Conservation (phyloP, 2,329 filamentous ascomycete species). For the Clarireedia hainanense region DNA sequence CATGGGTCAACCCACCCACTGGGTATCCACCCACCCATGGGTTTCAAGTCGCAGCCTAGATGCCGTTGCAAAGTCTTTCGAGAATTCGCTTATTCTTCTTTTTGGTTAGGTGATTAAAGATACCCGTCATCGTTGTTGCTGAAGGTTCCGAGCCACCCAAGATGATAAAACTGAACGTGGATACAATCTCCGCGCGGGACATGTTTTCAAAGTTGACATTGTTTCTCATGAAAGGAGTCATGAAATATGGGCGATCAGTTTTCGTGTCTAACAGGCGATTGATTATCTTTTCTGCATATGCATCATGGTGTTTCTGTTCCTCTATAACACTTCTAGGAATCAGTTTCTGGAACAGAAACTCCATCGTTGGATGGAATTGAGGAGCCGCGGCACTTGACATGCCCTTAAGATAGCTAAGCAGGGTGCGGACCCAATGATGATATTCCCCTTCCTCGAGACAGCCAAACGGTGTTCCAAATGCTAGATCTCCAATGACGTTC, state of each 20-base stretch:
- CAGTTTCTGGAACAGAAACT: conserved; percentile 6
- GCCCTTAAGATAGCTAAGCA: conserved; percentile 21
- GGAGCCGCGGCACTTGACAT: conserved; percentile 14
- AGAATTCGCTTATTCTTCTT: conserved; percentile 26
- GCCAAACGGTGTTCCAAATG: conserved; percentile 35
- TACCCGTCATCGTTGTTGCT: conserved; percentile 13
- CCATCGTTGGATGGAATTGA: conserved; percentile 10
- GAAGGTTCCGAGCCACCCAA: conserved; percentile 11
- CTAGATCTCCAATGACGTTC: conserved; percentile 35
- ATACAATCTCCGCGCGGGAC: conserved; percentile 5
- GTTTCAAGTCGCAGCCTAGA: no score
- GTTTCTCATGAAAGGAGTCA: conserved; percentile 22
- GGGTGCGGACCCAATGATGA: conserved; percentile 23
- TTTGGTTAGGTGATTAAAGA: conserved; percentile 17
- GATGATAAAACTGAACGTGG: conserved; percentile 5
- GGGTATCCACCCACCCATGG: no score
- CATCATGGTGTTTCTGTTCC: conserved; percentile 12
- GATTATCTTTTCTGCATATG: conserved; percentile 16
- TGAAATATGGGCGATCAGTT: conserved; percentile 29
- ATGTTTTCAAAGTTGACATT: conserved; percentile 16
- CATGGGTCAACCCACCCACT: no score
- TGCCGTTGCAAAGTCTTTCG: conserved; percentile 31
- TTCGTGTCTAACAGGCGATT: conserved; percentile 4
- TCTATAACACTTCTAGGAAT: conserved; percentile 6
- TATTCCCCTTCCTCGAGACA: conserved; percentile 24